A percentile compares a stretch with the other conserved stretches of the same genome.
Evolutionary conservation across 2,329 filamentous ascomycete genomes (phyloP).

Genomic region (Magnaporthiopsis rhizophila): DNA sequence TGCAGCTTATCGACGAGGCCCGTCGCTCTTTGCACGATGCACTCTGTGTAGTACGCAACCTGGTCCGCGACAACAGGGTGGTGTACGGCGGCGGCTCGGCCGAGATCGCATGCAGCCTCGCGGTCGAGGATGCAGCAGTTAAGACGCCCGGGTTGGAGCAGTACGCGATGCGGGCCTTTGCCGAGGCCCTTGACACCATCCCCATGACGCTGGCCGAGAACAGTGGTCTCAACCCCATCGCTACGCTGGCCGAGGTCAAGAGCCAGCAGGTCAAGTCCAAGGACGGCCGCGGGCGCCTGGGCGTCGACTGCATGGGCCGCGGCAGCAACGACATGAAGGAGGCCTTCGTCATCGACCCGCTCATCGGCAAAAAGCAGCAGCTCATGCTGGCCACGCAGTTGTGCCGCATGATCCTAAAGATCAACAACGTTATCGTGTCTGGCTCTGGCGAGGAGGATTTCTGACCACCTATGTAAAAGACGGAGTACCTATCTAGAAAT

Average conservation of each 20-base stretch:
- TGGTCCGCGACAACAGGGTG: conserved; percentile 92
- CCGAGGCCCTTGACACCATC: conserved; percentile 85
- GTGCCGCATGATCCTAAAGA: conserved; percentile 96
- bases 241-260: conserved; percentile 91
- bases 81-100: conserved; percentile 96
- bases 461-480: conserved; percentile 33
- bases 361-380: conserved; percentile 98
- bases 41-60: conserved; percentile 92
- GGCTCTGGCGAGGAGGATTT: conserved; percentile 83
- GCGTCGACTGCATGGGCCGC: conserved; percentile 95
- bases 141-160: conserved; percentile 97
- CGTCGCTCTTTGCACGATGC: conserved; percentile 97
- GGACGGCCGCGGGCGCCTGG: conserved; percentile 54
- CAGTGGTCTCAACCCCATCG: conserved; percentile 90
- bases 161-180: conserved; percentile 97
- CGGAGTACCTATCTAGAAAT: conserved; percentile 1
- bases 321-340: conserved; percentile 97
- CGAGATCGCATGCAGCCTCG: conserved; percentile 93
- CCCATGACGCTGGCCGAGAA: conserved; percentile 98
- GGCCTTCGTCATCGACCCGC: conserved; percentile 93
- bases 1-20: conserved; percentile 93
- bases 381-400: conserved; percentile 92
- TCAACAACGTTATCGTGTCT: conserved; percentile 92
- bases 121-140: conserved; percentile 88
- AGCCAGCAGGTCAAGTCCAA: conserved; percentile 82